These are phyloP conservation scores for Corynascus novoguineensis DNA, from an alignment of 495 filamentous ascomycete species.

Conservation along the genomic window DNA sequence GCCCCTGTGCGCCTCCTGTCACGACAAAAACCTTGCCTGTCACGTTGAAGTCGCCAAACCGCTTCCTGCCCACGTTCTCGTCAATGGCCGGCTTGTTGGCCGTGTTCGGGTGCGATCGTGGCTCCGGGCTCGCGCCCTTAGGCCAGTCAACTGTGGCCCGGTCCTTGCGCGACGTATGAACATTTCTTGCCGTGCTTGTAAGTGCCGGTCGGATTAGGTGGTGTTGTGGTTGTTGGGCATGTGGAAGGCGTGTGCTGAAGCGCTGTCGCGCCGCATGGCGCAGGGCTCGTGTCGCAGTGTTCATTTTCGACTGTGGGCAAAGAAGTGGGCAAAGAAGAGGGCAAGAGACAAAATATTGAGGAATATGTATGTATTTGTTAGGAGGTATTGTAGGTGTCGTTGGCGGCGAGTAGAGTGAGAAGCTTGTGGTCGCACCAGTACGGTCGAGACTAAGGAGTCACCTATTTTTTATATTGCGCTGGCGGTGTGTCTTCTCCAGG, in stretches of 20 bases:
- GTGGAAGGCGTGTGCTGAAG: not conserved
- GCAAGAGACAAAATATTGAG: not conserved
- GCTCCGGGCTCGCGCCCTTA: not conserved
- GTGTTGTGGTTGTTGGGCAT: not conserved
- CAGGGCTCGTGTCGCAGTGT: not conserved
- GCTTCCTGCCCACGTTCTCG: conserved; percentile 23
- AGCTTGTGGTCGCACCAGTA: no score
- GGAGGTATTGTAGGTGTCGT: not conserved
- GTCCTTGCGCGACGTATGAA: not conserved
- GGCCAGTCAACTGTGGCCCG: not conserved
- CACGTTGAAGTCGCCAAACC: conserved; percentile 47
- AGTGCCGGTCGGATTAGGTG: not conserved
- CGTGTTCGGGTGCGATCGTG: not conserved
- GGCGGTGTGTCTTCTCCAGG: no score
- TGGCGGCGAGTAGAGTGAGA: no score
- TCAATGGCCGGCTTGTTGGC: not conserved
- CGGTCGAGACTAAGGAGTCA: no score
- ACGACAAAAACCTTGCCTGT: conserved; percentile 54
- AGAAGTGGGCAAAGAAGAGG: not conserved
- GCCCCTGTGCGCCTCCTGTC: conserved; percentile 57
- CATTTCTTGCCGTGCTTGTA: not conserved
- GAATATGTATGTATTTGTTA: not conserved
- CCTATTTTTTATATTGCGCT: no score
- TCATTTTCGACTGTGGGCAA: not conserved
- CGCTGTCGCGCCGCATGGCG: conserved; percentile 5